These are phyloP conservation scores for Davidsoniella neocaledoniae DNA, from an alignment of 2,329 filamentous ascomycete species.

Conservation along the genomic window DNA sequence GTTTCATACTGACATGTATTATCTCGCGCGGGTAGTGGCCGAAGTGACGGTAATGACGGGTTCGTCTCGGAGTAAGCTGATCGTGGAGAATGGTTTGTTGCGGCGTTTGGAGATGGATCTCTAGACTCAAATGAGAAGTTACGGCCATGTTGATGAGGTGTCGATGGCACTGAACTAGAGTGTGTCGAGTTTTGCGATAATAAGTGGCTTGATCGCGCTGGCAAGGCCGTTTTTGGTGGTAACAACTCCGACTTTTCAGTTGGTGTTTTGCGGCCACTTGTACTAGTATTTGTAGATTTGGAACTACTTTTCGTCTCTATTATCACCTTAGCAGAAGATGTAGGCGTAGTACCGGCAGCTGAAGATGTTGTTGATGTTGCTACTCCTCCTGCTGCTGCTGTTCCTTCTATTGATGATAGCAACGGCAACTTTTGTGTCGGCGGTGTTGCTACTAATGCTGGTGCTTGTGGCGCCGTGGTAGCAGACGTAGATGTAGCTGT, in stretches of 20 bases:
- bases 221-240: constrained; percentile 14
- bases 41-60: constrained; percentile 50
- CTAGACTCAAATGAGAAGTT: constrained; percentile 66
- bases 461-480: neutral
- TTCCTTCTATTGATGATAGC: constrained; percentile 16
- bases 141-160: constrained; percentile 74
- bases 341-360: neutral
- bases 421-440: neutral
- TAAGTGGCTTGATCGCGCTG: constrained; percentile 14
- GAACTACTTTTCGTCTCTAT: neutral
- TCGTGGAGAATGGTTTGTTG: constrained; percentile 67
- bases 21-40: constrained; percentile 41
- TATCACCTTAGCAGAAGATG: neutral
- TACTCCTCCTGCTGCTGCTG: constrained; percentile 13
- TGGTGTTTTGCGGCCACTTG: constrained; percentile 4
- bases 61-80: constrained; percentile 85
- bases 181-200: constrained; percentile 25
- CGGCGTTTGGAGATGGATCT: constrained; percentile 61
- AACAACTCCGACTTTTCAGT: constrained; percentile 17
- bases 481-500: neutral
- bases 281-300: neutral
- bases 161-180: constrained; percentile 84
- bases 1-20: constrained; percentile 78
- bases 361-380: neutral
- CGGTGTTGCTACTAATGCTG: neutral